Percentiles rank a stretch among this genome's conserved stretches.
These are phyloP conservation scores for Gastrolobium villosum DNA, from an alignment of 306 rosid genomes.

Conservation along the genomic window DNA sequence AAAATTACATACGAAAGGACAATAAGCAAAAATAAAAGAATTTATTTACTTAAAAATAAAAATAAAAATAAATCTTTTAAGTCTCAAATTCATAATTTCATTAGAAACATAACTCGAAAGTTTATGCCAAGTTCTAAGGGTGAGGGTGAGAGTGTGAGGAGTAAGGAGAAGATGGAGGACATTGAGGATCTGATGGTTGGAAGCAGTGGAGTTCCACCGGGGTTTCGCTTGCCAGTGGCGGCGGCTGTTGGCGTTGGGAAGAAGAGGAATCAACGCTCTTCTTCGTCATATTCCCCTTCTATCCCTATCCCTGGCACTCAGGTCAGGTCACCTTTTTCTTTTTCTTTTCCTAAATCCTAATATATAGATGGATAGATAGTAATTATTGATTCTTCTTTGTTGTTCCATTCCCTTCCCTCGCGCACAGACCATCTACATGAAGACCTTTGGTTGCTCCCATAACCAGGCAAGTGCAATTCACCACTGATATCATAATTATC, in stretches of 20 bases:
- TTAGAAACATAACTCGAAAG: no score
- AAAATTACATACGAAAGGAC: no score
- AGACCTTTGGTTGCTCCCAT: constrained; percentile 96
- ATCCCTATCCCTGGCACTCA: constrained; percentile 78
- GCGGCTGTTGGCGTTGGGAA: constrained; percentile 57
- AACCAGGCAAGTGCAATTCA: constrained; percentile 65
- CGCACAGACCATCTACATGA: constrained; percentile 76
- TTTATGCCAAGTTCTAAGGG: background rate
- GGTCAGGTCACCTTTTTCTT: constrained; percentile 50
- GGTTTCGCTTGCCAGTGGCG: constrained; percentile 77
- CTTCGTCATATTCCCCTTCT: constrained; percentile 49
- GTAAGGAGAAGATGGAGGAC: constrained; percentile 68
- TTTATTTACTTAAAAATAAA: no score
- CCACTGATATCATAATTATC: background rate
- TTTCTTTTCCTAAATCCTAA: background rate
- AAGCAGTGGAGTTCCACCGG: constrained; percentile 69
- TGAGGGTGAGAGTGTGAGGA: background rate
- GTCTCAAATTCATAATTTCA: no score
- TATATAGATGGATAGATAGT: no score
- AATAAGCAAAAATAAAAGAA: no score
- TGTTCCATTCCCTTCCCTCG: background rate
- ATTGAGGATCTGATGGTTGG: constrained; percentile 81
- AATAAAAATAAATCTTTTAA: no score
- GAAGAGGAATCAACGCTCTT: constrained; percentile 51
- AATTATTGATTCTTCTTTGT: background rate